Conservation (phyloP, 148 eudicot species). For the Fagopyrum homotropicum region DNA sequence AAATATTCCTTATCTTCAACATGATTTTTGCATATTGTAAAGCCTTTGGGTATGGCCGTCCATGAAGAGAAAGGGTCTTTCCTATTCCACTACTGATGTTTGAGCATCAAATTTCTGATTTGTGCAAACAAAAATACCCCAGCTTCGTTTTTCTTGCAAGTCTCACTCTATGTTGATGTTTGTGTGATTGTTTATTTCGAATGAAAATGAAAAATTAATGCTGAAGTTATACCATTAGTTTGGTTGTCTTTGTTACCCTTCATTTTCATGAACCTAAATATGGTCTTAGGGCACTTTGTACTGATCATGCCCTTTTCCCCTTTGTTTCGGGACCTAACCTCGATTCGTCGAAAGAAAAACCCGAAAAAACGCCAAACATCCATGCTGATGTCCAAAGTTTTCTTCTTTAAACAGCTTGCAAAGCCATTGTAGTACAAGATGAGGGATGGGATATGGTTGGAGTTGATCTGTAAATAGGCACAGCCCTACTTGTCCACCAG, state of each 20-base stretch:
- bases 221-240: neutral
- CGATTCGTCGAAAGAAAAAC: neutral
- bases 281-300: no score
- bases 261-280: neutral
- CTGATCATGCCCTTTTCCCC: no score
- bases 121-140: neutral
- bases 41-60: conserved; percentile 25
- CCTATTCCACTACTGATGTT: conserved; percentile 1
- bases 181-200: neutral
- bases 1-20: conserved; percentile 29
- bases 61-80: conserved; percentile 17
- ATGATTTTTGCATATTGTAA: conserved; percentile 15
- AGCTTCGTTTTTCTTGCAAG: conserved; percentile 3
- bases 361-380: neutral
- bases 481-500: neutral
- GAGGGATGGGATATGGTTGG: neutral
- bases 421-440: neutral
- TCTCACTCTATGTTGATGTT: neutral
- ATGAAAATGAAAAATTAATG: neutral
- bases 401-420: neutral
- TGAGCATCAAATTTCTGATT: neutral
- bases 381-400: conserved; percentile 1
- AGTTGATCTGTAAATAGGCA: neutral
- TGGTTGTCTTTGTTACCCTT: neutral
- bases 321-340: no score